Evolutionary conservation across 306 rosid species (phyloP).

Genomic region (Boehmeria nivea): DNA sequence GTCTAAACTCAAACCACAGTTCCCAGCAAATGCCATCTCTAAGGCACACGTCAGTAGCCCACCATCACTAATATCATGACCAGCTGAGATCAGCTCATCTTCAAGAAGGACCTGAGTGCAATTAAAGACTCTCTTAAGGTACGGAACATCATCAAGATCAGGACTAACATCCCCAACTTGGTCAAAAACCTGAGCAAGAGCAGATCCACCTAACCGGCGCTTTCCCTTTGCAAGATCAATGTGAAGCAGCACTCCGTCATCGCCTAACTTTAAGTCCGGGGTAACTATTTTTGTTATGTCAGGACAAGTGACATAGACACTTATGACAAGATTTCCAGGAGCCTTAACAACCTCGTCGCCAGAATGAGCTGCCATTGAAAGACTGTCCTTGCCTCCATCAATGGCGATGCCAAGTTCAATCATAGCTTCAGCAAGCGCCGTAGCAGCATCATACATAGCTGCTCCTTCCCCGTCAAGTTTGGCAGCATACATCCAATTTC

Average conservation of each 20-base stretch:
- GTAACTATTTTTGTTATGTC: constrained; percentile 88
- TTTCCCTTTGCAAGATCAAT: constrained; percentile 75
- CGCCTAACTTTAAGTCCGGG: constrained; percentile 76
- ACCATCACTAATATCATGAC: constrained; percentile 95
- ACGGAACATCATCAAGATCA: constrained; percentile 72
- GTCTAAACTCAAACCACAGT: constrained; percentile 55
- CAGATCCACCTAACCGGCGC: constrained; percentile 81
- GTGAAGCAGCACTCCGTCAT: constrained; percentile 72
- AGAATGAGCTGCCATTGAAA: constrained; percentile 88
- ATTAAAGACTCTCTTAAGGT: constrained; percentile 72
- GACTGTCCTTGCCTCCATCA: constrained; percentile 92
- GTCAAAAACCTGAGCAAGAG: constrained; percentile 84
- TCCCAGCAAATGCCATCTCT: constrained; percentile 96
- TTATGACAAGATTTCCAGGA: constrained; percentile 89
- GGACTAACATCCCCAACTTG: constrained; percentile 78
- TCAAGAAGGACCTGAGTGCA: constrained; percentile 67
- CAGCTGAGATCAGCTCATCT: constrained; percentile 73
- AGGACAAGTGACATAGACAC: constrained; percentile 86
- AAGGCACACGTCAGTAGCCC: constrained; percentile 68
- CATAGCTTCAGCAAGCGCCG: constrained; percentile 71
- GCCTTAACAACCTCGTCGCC: constrained; percentile 83
- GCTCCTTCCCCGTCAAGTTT: constrained; percentile 95
- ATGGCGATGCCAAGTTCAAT: constrained; percentile 86
- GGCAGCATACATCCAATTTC: constrained; percentile 96
- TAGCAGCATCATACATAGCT: constrained; percentile 83